These are phyloP conservation scores for Phytopythium mirpurense DNA, from an alignment of 352 stramenopile genomes.

Conservation along the genomic window DNA sequence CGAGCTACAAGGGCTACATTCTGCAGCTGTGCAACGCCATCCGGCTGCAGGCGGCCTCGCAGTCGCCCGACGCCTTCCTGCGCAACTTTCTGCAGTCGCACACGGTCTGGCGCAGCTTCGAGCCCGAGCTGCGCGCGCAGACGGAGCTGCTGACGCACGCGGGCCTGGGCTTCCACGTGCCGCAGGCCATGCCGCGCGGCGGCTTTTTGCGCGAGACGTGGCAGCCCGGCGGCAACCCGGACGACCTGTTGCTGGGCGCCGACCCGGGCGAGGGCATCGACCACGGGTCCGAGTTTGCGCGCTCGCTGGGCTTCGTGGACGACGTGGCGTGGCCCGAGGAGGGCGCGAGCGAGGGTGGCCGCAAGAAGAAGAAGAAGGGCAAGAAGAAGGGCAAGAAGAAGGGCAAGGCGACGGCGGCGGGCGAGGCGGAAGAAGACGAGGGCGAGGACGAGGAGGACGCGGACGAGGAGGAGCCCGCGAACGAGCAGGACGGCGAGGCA, in stretches of 20 bases:
- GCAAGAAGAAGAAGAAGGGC: conserved; percentile 79
- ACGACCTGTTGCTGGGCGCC: conserved; percentile 30
- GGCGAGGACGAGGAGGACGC: conserved; percentile 10
- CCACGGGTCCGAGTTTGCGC: conserved; percentile 76
- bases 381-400: conserved; percentile 49
- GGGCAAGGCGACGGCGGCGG: conserved; percentile 12
- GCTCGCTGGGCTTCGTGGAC: conserved; percentile 76
- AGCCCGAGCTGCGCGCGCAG: conserved; percentile 52
- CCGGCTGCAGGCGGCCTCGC: conserved; percentile 82
- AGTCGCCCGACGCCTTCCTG: conserved; percentile 85
- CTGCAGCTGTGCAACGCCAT: conserved; percentile 88
- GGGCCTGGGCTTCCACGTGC: conserved; percentile 73
- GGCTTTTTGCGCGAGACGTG: conserved; percentile 61
- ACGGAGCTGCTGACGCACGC: conserved; percentile 52
- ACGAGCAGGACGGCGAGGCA: conserved; percentile 3
- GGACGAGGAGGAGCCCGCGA: conserved; percentile 12
- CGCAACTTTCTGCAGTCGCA: conserved; percentile 88
- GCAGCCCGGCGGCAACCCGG: conserved; percentile 53
- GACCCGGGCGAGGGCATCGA: conserved; percentile 65
- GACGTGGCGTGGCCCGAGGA: conserved; percentile 82
- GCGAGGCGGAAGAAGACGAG: conserved; percentile 3
- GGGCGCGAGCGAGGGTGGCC: conserved; percentile 28
- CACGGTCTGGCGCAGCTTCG: conserved; percentile 77
- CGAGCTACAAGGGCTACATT: conserved; percentile 86
- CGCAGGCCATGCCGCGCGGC: conserved; percentile 43